Base-by-base conservation (phyloP, 768 basidiomycete species). In the Phlegmacium glaucopus region DNA sequence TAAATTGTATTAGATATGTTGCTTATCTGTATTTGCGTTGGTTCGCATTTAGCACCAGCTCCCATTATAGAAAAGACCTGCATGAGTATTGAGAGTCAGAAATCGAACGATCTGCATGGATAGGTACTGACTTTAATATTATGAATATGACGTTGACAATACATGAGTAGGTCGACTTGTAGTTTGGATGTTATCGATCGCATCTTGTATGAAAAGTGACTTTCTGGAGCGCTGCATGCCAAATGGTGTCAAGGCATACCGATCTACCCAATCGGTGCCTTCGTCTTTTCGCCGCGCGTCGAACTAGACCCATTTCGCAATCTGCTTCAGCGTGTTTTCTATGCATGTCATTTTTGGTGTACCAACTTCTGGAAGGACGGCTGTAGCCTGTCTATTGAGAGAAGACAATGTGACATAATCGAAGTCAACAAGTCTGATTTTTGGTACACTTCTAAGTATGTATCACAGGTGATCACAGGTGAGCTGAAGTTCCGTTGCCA, bases 41-140 rank as follows among this genome's bases (percentile, higher is more conserved):
- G 94, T 65, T 99, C 96, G 57, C 79, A 80, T 69, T 98, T 99
- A 11, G 94, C 88, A 10, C 94, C 85, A 4, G 94, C 90, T 25
- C 96, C 96, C 93, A 99, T 96, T 17, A 92, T 92, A 0, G 94
- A 92, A 67, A 98, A 96, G 13, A 94, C 87, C 87, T 89, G 52
- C 77, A 22, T 5, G 22, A 22, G 77, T 57, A 42, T 82, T 10
- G 16, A 26, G 11, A 13, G 34, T 47, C n/a, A 36, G 50, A 41
- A 46, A 47, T 11, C 7, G 12, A 29, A 25, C 16, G 28, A 29
- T 15, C 12, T 39, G 9, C 42, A n/a, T 53, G 42, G 11, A 35
- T n/a, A 26, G 15, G 10, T 18, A 51, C 64, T 2, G 39, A 88
- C 91, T 72, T 90, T 93, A 65, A 98, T 82, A 13, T 74, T 61